Base-by-base conservation (phyloP, 257 asterid species). In the Scutellaria minor region DNA sequence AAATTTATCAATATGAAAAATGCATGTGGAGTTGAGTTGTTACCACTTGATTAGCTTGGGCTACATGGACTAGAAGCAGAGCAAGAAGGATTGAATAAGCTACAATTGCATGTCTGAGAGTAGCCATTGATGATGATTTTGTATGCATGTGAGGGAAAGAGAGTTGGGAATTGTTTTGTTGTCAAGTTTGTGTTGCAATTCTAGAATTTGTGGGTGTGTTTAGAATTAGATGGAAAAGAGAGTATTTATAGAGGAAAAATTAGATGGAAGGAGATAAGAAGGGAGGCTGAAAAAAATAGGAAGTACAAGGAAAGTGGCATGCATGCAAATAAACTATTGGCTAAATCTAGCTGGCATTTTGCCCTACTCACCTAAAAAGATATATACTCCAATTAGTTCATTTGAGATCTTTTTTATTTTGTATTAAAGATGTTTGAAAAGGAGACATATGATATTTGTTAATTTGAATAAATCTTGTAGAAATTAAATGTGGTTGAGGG, bases 31-130 rank as follows among this genome's bases (percentile, higher is more conserved):
- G 55, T 50, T 20, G 47, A 57, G 11, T 5, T 56, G 37, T 66
- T 64, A 86, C 93, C 85, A 37, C 47, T 60, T 80, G 82, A 76
- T 72, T 57, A 24, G 96, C 83, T 64, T 88, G 85, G 62, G 75
- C 85, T 52, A 87, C 83, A 60, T 88, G 85, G 62, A 76, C 85
- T 52, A 87, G 57, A 64, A 77, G 57, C 9, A 91, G 70, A 45
- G 78, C 73, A 31, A 89, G 71, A 53, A 89, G 55, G 15, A 86
- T 45, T 6, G 85, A 67, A 31, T 31, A 31, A 62, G 81, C 81
- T 31, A 78, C 14, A 40, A 84, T 4, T 31, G 37, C 20, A 56
- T 64, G 13, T 73, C 85, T 89, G 55, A 84, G 44, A 75, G 75
- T 64, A 54, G 85, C 90, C 97, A 91, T 88, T 8, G 65, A 9